Base-by-base conservation (phyloP, 768 basidiomycete species). In the Mycena latifolia region DNA sequence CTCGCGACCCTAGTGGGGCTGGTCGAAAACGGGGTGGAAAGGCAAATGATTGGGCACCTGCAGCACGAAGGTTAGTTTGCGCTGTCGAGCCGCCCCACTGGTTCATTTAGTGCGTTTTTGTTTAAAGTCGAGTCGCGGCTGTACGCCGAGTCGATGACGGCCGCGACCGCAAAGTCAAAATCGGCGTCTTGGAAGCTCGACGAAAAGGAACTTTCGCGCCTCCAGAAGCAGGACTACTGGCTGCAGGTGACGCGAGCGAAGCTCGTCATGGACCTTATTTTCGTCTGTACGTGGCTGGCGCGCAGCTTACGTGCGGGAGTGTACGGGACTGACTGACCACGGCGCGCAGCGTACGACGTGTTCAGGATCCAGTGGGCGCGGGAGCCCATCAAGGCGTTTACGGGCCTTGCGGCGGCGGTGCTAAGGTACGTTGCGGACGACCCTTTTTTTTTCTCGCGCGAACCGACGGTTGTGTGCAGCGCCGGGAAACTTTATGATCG, bases 21-120 rank as follows among this genome's bases (percentile, higher is more conserved):
- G 7, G 93, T 95, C 9, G 93, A 95, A 79, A 93, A 95, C 75
- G 87, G 88, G 9, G 88, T 95, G 4, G 93, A 95, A 75, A 83
- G 90, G 71, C 84, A 88, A 67, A 86, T 95, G 69, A 89, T 93
- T 31, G 84, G 81, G 39, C 83, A 85, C 57, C 81, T 89, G 43
- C 87, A 88, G 74, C 83, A 86, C 46, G 82, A 92, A 82, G 88
- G 93, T 90, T 70, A 65, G 76, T 63, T 35, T 37, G n/a, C 12
- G 54, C 37, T 65, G 55, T 61, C 43, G 8, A 25, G 61, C 27
- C n/a, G 24, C 45, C 18, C 17, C 24, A 37, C 25, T 48, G 60
- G 61, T 67, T 62, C 43, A 31, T 29, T 63, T 48, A 63, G 3
- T 2, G 24, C 8, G 31, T 25, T 61, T 55, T 59, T 55, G 55